These are phyloP conservation scores for Fraxinus sp. DNA, from an alignment of 305 asterid species.

Conservation along the genomic window DNA sequence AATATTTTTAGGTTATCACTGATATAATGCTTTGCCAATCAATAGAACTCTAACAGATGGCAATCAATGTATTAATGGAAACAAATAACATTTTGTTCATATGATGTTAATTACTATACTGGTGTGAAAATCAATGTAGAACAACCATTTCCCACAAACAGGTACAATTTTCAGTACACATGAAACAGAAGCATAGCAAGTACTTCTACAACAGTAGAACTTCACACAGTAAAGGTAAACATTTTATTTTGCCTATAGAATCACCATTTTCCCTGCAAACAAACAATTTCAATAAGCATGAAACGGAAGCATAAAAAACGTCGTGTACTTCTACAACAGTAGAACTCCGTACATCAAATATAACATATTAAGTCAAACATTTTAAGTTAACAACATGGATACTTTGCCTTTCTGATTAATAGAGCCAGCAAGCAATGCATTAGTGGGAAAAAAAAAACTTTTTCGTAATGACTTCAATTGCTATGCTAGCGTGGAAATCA, in stretches of 20 bases:
- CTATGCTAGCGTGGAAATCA: background rate
- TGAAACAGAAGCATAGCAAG: background rate
- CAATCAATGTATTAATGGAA: background rate
- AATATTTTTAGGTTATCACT: background rate
- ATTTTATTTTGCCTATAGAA: slow-evolving; percentile 1
- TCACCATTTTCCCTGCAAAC: slow-evolving; percentile 9
- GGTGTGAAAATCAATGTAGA: background rate
- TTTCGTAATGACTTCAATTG: background rate
- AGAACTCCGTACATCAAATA: background rate
- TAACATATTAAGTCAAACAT: slow-evolving; percentile 1
- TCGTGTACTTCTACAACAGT: background rate
- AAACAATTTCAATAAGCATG: background rate
- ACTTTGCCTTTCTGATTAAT: background rate
- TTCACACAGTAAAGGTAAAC: background rate
- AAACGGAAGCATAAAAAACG: slow-evolving; percentile 8
- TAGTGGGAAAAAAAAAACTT: background rate
- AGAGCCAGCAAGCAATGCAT: background rate
- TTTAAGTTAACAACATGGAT: background rate
- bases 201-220: background rate
- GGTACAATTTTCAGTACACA: background rate
- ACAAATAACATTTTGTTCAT: background rate
- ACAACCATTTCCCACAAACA: background rate
- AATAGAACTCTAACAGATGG: background rate
- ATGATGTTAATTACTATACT: background rate
- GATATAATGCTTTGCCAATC: slow-evolving; percentile 14